Evolutionary conservation across 2,329 filamentous ascomycete genomes (phyloP), one percentile per base, ranked within the genome.

Genomic region (Xylariales sp.): DNA sequence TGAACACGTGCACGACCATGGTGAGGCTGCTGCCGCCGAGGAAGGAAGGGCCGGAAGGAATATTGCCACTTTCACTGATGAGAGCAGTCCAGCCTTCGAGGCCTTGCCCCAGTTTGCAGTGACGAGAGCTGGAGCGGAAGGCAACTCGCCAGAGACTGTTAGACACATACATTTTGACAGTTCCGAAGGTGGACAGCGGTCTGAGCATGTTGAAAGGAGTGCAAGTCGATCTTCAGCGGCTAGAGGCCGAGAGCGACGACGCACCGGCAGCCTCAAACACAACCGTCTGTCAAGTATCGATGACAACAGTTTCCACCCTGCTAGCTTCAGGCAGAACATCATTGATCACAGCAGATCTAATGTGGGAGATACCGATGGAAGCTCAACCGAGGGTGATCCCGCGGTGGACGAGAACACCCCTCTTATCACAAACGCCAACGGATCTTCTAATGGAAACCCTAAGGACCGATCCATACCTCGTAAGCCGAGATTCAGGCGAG

Each of bases 271-370:
- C 51, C 55, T 63, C 51, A 72, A 76, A 48, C 75, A 77, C 46
- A 70, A 70, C 42, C 80, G 79, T 52, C 74, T 84, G 49, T 67
- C 79, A 45, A 81, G 75, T 68, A 66, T 89, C 69, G 65, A 82
- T 24, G 77, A 89, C 42, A 84, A 94, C 51, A 87, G 84, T 59
- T 86, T 95, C 39, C 86, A 96, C 59, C 93, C 93, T 3, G 85
- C 88, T 18, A 91, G 84, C 48, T 89, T 97, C 70, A 76, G 93
- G 50, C 86, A 95, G 60, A 88, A 91, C 42, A 95, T 98, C 52
- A 94, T 97, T 50, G 83, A 84, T 27, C 88, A 87, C n/a, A 84
- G 82, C 45, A 77, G 79, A 38, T 69, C 81, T 33, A 79, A 78
- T 28, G 68, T 72, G 4, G 74, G 79, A 3, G 75, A 76, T 19